Evolutionary conservation across 345 rosid genomes (phyloP).

Genomic region (Aquilaria malaccensis): DNA sequence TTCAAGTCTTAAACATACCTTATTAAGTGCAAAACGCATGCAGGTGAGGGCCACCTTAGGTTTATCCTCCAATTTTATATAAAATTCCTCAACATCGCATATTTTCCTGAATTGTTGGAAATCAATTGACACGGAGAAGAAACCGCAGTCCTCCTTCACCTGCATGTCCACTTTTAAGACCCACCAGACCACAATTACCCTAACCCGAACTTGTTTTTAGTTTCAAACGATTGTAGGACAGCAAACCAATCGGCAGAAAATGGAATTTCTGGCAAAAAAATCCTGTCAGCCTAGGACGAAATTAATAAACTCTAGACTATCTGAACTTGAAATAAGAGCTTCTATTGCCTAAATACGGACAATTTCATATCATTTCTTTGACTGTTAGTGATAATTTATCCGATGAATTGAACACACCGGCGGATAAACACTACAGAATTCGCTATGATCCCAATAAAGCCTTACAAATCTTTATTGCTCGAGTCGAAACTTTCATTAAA

Average conservation of each 20-base stretch:
- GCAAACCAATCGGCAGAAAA: background rate
- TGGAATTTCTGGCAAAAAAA: background rate
- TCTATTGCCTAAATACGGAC: background rate
- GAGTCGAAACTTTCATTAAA: no score
- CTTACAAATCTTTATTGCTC: background rate
- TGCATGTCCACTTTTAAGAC: slow-evolving; percentile 17
- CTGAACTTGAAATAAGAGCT: background rate
- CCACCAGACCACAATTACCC: background rate
- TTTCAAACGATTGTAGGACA: background rate
- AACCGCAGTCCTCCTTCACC: slow-evolving; percentile 57
- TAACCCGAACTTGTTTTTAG: background rate
- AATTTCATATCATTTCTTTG: background rate
- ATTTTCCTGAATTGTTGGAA: slow-evolving; percentile 57
- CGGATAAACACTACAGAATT: background rate
- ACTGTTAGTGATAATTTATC: background rate
- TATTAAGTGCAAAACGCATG: slow-evolving; percentile 77
- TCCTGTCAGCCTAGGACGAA: background rate
- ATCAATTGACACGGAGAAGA: slow-evolving; percentile 54
- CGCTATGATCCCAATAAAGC: slow-evolving; percentile 1
- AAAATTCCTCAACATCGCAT: slow-evolving; percentile 47
- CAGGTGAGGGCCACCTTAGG: slow-evolving; percentile 76
- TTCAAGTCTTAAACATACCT: slow-evolving; percentile 31
- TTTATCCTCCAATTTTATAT: slow-evolving; percentile 48
- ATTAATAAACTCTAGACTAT: background rate
- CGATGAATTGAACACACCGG: background rate